Evolutionary conservation across 108 stramenopile species (phyloP), one percentile per base, ranked within the genome.

Genomic region (Cylindrotheca fusiformis): DNA sequence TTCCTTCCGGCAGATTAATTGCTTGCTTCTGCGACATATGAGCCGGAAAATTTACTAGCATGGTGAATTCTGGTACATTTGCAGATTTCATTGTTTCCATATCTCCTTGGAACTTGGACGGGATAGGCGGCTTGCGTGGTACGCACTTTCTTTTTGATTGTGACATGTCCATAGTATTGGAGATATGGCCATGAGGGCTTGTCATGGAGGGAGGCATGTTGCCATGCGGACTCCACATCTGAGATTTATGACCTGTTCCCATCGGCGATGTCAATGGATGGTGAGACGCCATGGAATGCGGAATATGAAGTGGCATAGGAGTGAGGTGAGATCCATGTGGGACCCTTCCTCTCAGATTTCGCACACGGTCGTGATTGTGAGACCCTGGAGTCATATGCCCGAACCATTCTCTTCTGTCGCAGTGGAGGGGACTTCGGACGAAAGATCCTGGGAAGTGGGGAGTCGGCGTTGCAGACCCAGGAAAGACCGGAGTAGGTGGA

Each of bases 21-120:
- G 85, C 45, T 58, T 85, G 87, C 68, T 93, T 93, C 47, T 90
- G 87, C 52, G 81, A 84, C 84, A 93, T 93, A 57, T 93, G 88
- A n/a, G 79, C 73, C 27, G 92, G 92, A 50, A 88, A 93, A 64
- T 93, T 93, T 36, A 93, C 92, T 27, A 93, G 75, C 48, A 78
- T 84, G 8, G 87, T 88, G 45, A 93, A 93, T 44, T 93, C 92
- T 18, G 92, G 92, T 24, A 93, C 82, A 25, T 73, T 71, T 18
- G 83, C 82, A 47, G 60, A 63, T 63, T 93, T 93, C 52, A 60
- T 65, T 52, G 86, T 86, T 57, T 93, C 88, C 45, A 89, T 82
- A 48, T 93, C 88, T 47, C 91, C 91, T 68, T 93, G 91, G 69
- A 90, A 93, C 52, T 90, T 93, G 20, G 88, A 83, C 8, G 91